These are phyloP conservation scores for Polytrichum commune DNA, from an alignment of 225 moss, liverwort and hornwort genomes.

Conservation along the genomic window DNA sequence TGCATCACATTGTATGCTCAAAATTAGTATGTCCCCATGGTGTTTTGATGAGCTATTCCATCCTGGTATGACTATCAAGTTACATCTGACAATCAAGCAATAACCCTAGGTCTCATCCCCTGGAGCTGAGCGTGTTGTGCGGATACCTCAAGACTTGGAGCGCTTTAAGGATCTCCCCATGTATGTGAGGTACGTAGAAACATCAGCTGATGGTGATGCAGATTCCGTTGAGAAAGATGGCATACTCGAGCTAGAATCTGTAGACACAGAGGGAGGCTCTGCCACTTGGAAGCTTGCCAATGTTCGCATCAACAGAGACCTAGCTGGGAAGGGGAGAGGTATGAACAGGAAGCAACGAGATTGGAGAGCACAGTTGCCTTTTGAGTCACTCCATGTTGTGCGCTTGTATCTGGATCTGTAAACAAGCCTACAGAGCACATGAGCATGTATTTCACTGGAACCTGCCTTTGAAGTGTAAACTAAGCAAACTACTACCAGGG, in stretches of 20 bases:
- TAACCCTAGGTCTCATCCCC: constrained; percentile 77
- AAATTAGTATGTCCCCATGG: too few species aligned
- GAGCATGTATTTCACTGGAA: neutral
- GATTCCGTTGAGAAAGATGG: constrained; percentile 66
- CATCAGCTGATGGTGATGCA: constrained; percentile 19
- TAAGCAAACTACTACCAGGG: too few species aligned
- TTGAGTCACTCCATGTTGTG: constrained; percentile 59
- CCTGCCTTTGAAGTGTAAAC: too few species aligned
- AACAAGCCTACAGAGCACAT: neutral
- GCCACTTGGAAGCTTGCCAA: constrained; percentile 88
- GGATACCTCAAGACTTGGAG: constrained; percentile 73
- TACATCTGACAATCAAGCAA: too few species aligned
- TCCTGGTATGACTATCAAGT: neutral
- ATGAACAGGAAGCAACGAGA: constrained; percentile 80
- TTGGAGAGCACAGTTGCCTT: constrained; percentile 72
- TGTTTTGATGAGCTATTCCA: neutral
- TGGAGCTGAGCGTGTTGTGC: constrained; percentile 90
- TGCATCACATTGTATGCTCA: too few species aligned
- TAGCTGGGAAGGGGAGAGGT: constrained; percentile 76
- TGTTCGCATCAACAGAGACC: constrained; percentile 79
- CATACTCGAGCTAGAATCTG: constrained; percentile 67
- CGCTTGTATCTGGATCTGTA: constrained; percentile 84
- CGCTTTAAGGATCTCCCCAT: constrained; percentile 92
- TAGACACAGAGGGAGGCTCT: constrained; percentile 55
- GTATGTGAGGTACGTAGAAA: constrained; percentile 75